phyloP scores from a whole-genome alignment of 257 asterid genomes.

The Lycium ferocissimum region DNA sequence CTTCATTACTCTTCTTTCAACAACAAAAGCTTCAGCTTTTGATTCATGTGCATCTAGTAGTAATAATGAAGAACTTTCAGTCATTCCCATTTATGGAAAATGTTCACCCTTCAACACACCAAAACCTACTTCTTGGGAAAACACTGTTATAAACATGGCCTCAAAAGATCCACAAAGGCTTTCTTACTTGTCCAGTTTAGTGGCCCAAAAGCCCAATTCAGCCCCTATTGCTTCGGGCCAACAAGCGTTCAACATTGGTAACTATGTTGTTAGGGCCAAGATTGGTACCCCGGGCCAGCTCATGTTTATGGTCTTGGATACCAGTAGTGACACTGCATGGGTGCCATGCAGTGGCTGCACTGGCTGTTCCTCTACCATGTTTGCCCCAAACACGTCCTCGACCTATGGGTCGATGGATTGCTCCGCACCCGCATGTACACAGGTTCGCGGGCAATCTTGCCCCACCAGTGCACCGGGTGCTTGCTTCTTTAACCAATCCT shows the following conservation, averaged over 20 bases:
- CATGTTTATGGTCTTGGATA: conserved; percentile 87
- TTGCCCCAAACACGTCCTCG: conserved; percentile 66
- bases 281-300: conserved; percentile 88
- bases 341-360: conserved; percentile 84
- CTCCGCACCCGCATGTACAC: conserved; percentile 73
- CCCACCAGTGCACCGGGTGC: conserved; percentile 53
- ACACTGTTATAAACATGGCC: conserved; percentile 71
- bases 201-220: conserved; percentile 49
- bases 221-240: conserved; percentile 81
- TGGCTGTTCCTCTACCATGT: conserved; percentile 64
- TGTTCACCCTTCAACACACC: conserved; percentile 78
- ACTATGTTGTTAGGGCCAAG: conserved; percentile 73
- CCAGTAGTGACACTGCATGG: conserved; percentile 88
- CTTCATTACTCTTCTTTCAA: conserved; percentile 49
- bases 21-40: conserved; percentile 44
- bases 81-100: conserved; percentile 74
- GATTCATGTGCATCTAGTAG: conserved; percentile 65
- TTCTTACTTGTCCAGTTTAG: conserved; percentile 71
- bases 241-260: conserved; percentile 61
- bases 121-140: conserved; percentile 60
- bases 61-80: conserved; percentile 59
- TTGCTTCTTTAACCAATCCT: conserved; percentile 75
- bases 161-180: conserved; percentile 68
- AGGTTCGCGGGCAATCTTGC: conserved; percentile 67
- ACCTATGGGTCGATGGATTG: conserved; percentile 66